Conservation (phyloP, 225 moss, liverwort and hornwort genomes). For the Anthoceros angustus region DNA sequence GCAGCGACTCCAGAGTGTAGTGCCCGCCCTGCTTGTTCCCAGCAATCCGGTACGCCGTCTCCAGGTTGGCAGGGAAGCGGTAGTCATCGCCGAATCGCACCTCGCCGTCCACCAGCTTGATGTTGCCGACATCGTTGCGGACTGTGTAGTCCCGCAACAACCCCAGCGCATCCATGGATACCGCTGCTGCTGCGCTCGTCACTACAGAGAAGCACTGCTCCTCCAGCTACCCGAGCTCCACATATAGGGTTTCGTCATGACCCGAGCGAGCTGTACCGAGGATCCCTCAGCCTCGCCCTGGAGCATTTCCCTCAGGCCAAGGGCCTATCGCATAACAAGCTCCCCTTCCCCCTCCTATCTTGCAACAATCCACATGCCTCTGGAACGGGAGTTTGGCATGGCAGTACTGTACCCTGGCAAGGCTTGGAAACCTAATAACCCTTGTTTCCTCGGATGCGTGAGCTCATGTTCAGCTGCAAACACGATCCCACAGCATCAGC, state of each 20-base stretch:
- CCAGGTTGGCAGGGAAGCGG: conserved; percentile 59
- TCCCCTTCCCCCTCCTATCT: too few relatives aligned
- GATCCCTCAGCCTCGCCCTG: too few relatives aligned
- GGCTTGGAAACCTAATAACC: background rate
- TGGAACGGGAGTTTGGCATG: too few relatives aligned
- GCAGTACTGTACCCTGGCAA: too few relatives aligned
- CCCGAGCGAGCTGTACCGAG: too few relatives aligned
- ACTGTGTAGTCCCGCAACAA: conserved; percentile 71
- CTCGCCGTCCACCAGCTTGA: conserved; percentile 56
- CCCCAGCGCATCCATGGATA: conserved; percentile 61
- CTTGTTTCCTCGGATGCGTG: background rate
- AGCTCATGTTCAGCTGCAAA: background rate
- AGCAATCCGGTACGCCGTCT: conserved; percentile 61
- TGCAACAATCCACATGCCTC: too few relatives aligned
- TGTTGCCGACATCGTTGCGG: conserved; percentile 53
- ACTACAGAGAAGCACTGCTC: too few relatives aligned
- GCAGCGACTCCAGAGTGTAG: conserved; percentile 76
- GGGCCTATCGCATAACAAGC: too few relatives aligned
- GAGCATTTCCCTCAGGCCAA: too few relatives aligned
- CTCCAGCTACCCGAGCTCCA: too few relatives aligned
- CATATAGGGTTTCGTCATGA: too few relatives aligned
- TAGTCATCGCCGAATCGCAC: conserved; percentile 78
- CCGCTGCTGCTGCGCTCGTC: too few relatives aligned
- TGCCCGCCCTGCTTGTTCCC: conserved; percentile 68
- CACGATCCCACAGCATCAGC: background rate